These are phyloP conservation scores for Borovskyia barvae DNA, from an alignment of 208 protist genomes.

Conservation along the genomic window DNA sequence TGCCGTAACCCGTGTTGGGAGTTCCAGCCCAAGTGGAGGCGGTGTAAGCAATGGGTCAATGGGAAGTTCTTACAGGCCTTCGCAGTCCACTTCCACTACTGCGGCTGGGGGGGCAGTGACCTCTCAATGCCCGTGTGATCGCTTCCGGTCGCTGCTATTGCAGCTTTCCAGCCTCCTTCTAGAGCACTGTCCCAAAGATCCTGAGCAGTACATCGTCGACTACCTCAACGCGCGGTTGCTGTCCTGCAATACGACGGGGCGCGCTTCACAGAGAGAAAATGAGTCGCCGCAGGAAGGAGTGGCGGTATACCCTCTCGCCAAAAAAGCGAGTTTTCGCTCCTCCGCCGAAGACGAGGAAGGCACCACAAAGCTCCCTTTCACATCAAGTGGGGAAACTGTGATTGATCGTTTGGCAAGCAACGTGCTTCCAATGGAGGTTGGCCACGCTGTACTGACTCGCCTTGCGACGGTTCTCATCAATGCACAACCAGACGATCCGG, in stretches of 20 bases:
- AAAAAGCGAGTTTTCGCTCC: not conserved
- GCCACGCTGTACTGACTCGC: conserved; percentile 20
- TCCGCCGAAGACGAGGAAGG: not conserved
- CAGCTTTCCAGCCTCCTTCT: conserved; percentile 38
- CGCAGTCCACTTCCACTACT: too few relatives aligned
- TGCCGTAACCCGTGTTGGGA: conserved; percentile 15
- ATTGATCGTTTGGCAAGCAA: conserved; percentile 50
- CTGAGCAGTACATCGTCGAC: conserved; percentile 57
- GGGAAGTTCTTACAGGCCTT: too few relatives aligned
- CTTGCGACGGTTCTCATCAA: conserved; percentile 46
- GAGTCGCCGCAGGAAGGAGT: not conserved
- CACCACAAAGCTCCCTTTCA: not conserved
- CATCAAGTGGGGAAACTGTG: conserved; percentile 30
- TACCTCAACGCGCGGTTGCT: conserved; percentile 36
- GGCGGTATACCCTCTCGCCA: not conserved
- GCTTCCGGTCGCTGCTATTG: conserved; percentile 36
- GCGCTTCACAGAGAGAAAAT: not conserved
- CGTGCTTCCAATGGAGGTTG: conserved; percentile 23
- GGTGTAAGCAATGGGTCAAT: too few relatives aligned
- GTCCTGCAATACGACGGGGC: conserved; percentile 10
- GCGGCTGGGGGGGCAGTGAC: too few relatives aligned
- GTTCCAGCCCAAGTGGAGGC: too few relatives aligned
- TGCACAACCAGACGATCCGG: conserved; percentile 49
- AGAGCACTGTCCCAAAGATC: conserved; percentile 38
- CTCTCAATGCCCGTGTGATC: conserved; percentile 11